Conservation (phyloP, 139 green algal species). For the Micromonas pusilla region DNA sequence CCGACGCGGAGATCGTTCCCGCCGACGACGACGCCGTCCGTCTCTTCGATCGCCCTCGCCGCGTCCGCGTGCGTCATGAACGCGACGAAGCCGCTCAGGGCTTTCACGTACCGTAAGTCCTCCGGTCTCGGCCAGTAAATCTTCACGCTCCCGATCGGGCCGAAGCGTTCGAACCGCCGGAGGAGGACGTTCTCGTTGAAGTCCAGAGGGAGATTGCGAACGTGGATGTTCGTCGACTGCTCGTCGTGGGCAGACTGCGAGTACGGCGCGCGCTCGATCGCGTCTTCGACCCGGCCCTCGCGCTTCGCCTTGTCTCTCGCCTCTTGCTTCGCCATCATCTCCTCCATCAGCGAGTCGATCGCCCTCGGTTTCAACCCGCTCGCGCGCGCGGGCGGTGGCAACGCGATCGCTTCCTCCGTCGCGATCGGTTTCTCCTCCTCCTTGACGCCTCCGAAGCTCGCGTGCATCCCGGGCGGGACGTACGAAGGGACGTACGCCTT, state of each 20-base stretch:
- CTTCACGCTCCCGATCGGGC: slow-evolving; percentile 84
- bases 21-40: slow-evolving; percentile 54
- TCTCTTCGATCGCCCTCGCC: slow-evolving; percentile 54
- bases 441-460: background rate
- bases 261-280: no score
- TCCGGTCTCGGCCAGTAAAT: slow-evolving; percentile 96
- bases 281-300: background rate
- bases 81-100: slow-evolving; percentile 92
- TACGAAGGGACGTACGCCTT: slow-evolving; percentile 16
- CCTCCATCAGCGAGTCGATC: slow-evolving; percentile 86
- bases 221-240: slow-evolving; percentile 79
- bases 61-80: slow-evolving; percentile 69
- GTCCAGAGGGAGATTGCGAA: slow-evolving; percentile 74
- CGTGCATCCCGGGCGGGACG: background rate
- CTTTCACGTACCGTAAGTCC: slow-evolving; percentile 69
- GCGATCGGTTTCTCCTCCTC: background rate
- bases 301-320: slow-evolving; percentile 46
- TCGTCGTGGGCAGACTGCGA: background rate
- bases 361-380: slow-evolving; percentile 50
- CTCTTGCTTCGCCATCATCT: slow-evolving; percentile 84
- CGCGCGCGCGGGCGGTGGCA: no score
- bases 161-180: slow-evolving; percentile 77
- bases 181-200: slow-evolving; percentile 62
- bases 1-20: slow-evolving; percentile 49
- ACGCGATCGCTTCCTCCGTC: background rate